Percentiles rank a stretch among this genome's conserved stretches.
Conservation (phyloP, 2,329 filamentous ascomycete genomes). For the Myriosclerotinia curreyana region DNA sequence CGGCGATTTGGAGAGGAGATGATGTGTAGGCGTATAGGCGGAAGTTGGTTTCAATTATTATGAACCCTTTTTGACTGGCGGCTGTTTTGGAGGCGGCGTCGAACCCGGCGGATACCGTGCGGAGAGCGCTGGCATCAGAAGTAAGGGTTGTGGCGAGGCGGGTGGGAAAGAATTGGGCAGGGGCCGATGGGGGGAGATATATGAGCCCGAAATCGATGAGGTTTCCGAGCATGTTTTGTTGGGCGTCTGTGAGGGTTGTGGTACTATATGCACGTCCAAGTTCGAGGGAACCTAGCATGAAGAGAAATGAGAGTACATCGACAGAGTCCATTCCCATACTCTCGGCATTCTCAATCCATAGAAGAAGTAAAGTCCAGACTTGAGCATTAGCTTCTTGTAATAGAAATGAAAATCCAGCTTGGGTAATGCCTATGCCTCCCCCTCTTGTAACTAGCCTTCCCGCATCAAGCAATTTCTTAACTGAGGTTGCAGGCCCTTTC, state of each 20-base stretch:
- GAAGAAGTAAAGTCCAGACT: conserved; percentile 90
- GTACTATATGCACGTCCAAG: conserved; percentile 90
- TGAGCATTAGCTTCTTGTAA: conserved; percentile 95
- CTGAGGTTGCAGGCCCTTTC: conserved; percentile 66
- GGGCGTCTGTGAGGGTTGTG: conserved; percentile 73
- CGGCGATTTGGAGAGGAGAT: conserved; percentile 89
- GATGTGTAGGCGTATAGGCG: conserved; percentile 95
- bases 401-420: conserved; percentile 90
- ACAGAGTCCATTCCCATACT: conserved; percentile 71
- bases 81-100: conserved; percentile 58
- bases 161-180: conserved; percentile 77
- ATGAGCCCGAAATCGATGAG: conserved; percentile 91
- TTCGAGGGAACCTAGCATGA: conserved; percentile 89
- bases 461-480: conserved; percentile 77
- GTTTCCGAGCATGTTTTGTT: conserved; percentile 84
- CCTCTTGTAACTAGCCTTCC: conserved; percentile 73
- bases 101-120: conserved; percentile 66
- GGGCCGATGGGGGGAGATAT: conserved; percentile 61
- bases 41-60: conserved; percentile 98
- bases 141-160: conserved; percentile 92
- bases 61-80: conserved; percentile 65
- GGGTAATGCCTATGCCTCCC: conserved; percentile 70
- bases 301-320: conserved; percentile 93
- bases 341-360: conserved; percentile 85
- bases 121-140: conserved; percentile 65